phyloP scores from a whole-genome alignment of 306 rosid genomes.

The Lithocarpus polystachyus region DNA sequence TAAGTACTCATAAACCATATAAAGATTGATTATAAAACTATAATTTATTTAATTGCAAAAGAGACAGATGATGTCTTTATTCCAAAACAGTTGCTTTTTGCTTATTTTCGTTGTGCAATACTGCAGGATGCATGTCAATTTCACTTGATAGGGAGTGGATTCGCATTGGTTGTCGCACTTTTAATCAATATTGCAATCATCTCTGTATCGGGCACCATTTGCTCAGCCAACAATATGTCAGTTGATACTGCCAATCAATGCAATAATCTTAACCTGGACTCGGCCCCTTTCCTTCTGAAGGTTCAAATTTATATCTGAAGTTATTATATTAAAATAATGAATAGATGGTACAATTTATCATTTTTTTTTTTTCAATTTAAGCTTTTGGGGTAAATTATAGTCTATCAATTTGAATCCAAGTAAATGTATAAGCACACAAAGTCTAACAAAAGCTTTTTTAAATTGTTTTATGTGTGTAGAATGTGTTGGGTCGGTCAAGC shows the following conservation, averaged over 20 bases:
- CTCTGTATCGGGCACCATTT: conserved; percentile 70
- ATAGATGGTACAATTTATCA: no score
- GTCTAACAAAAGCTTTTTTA: background rate
- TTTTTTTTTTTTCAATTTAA: no score
- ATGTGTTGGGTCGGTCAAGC: conserved; percentile 81
- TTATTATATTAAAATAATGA: background rate
- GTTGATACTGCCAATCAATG: conserved; percentile 24
- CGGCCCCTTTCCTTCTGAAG: conserved; percentile 89
- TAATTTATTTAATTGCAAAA: no score
- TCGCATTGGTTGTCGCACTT: conserved; percentile 71
- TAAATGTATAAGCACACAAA: background rate
- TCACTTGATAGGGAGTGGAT: conserved; percentile 74
- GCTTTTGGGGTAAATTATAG: no score
- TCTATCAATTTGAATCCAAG: background rate
- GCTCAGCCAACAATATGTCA: conserved; percentile 42
- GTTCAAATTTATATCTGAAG: conserved; percentile 25
- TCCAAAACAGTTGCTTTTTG: no score
- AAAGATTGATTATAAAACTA: no score
- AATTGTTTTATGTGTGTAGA: conserved; percentile 27
- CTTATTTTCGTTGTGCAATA: background rate
- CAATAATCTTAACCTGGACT: conserved; percentile 54
- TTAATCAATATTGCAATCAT: conserved; percentile 69
- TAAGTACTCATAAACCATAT: no score
- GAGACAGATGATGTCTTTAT: no score
- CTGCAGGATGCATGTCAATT: conserved; percentile 78